Percentiles rank a stretch among this genome's conserved stretches.
Evolutionary conservation across 192 early-diverging fungal species (phyloP).

Genomic region (Paraglomus occultum): DNA sequence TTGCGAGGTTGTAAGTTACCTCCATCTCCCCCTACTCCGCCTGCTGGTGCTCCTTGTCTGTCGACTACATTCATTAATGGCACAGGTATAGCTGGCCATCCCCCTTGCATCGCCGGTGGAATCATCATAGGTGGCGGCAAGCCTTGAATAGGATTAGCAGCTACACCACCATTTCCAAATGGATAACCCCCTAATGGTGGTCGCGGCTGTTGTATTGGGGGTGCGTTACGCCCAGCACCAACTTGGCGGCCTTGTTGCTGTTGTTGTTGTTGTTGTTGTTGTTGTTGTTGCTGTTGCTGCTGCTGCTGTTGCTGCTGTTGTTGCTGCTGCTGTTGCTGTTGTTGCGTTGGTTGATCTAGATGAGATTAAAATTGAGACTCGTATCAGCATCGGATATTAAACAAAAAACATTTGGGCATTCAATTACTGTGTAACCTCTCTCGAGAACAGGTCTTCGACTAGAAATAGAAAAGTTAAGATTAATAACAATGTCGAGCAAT

Average conservation of each 20-base stretch:
- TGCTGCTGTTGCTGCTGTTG: conserved; percentile 17
- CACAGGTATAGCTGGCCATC: neutral
- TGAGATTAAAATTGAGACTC: too few relatives aligned
- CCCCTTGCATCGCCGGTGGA: conserved; percentile 23
- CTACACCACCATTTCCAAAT: conserved; percentile 5
- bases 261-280: conserved; percentile 15
- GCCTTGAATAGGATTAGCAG: conserved; percentile 9
- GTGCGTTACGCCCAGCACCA: neutral
- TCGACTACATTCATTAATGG: neutral
- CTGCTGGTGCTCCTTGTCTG: neutral
- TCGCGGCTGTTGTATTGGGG: conserved; percentile 22
- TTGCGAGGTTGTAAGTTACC: conserved; percentile 7
- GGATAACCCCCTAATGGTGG: conserved; percentile 11
- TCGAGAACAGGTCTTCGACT: conserved; percentile 54
- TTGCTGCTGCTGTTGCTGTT: conserved; percentile 26
- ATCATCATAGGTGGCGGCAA: conserved; percentile 6
- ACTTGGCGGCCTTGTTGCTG: conserved; percentile 18
- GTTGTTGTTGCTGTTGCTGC: conserved; percentile 15
- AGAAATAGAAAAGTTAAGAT: neutral
- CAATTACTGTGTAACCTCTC: neutral
- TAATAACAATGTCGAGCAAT: conserved; percentile 32
- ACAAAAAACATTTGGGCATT: neutral
- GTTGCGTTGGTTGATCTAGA: neutral
- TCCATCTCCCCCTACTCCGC: neutral
- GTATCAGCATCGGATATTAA: neutral